Evolutionary conservation across 345 rosid genomes (phyloP), one percentile per base, ranked within the genome.

Genomic region (Rhodamnia argentea): DNA sequence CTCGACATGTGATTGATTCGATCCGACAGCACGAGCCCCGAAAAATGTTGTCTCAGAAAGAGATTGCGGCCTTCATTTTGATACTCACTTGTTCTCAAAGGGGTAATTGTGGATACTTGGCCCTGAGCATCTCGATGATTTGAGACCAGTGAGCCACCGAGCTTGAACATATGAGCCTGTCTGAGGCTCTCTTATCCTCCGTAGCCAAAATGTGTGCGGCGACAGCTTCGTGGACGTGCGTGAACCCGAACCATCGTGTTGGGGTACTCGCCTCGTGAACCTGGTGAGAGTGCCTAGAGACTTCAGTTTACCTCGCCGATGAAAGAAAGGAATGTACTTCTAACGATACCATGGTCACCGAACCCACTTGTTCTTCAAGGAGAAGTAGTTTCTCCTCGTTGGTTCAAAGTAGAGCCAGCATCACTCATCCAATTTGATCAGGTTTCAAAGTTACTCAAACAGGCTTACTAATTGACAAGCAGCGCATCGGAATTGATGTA

Each of bases 71-170:
- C 12, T 37, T 24, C 56, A 14, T 82, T 32, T 64, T 32, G 53
- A 64, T 5, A 82, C 91, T 89, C 86, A 95, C 98, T 90, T 94
- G 91, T 82, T 88, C 84, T 91, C 94, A 74, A 85, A 94, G 47
- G 95, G 95, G 89, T 94, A 94, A 94, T 57, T 87, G 89, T 5
- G 98, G 96, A 89, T 94, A 94, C 58, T 92, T 95, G 82, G 91
- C 88, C 89, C 85, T 91, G 29, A 95, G 90, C 96, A 96, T 90
- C 85, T 89, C 91, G 51, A 95, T 90, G 62, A 97, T 92, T 87
- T 90, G 88, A 13, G 98, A 93, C 97, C 96, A 95, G 70, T 93
- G 95, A 88, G 94, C 95, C 13, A 96, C 98, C 14, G 94, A 86
- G 85, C 96, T 89, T 18, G 98, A 94, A 83, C 98, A 96, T 26